phyloP scores from a whole-genome alignment of 352 stramenopile species.

The Phytopythium litorale region DNA sequence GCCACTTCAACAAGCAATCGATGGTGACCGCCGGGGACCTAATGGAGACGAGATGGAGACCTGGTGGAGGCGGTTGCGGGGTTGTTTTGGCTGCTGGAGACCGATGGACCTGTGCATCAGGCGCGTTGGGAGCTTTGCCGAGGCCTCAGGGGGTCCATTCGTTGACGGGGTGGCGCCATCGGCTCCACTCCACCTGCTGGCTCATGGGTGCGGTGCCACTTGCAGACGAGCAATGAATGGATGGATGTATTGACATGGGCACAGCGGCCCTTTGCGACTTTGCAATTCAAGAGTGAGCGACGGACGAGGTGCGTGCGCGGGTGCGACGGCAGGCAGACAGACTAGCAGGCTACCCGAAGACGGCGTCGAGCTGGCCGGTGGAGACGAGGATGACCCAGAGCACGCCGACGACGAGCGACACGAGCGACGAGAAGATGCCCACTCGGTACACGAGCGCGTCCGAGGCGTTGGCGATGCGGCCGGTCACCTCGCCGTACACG shows the following conservation, averaged over 20 bases:
- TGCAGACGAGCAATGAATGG: neutral
- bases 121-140: neutral
- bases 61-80: neutral
- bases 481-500: constrained; percentile 64
- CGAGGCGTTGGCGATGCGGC: constrained; percentile 30
- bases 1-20: constrained; percentile 9
- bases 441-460: constrained; percentile 41
- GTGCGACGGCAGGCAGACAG: neutral
- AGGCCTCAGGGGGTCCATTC: neutral
- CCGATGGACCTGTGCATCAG: neutral
- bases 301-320: neutral
- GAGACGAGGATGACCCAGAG: constrained; percentile 57
- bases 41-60: neutral
- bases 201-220: neutral
- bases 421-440: constrained; percentile 47
- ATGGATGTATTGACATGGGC: constrained; percentile 1
- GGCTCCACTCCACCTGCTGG: too few relatives aligned
- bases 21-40: neutral
- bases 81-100: neutral
- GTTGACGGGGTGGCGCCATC: too few relatives aligned
- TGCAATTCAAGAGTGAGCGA: neutral
- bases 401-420: constrained; percentile 54
- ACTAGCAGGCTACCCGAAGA: constrained; percentile 23
- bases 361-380: constrained; percentile 41
- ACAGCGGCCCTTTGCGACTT: neutral